Evolutionary conservation across 2,329 filamentous ascomycete species (phyloP), one percentile per base, ranked within the genome.

Genomic region (Fusarium palustre): DNA sequence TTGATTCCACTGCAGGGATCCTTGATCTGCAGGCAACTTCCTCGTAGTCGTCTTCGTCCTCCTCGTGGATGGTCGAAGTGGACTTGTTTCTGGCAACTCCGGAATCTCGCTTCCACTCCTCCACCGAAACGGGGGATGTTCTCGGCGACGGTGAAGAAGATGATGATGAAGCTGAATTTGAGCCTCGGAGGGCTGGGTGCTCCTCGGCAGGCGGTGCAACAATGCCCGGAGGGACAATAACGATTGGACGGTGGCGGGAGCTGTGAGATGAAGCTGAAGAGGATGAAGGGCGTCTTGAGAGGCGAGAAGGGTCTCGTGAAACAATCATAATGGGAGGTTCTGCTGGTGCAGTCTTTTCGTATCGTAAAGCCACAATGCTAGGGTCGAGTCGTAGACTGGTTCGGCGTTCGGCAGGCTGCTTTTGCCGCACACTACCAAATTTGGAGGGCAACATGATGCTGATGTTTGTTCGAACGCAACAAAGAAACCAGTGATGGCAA

Each of bases 331-430:
- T 86, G 36, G 88, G 88, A 62, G 85, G 85, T 76, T 86, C 84
- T 48, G 85, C 85, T 71, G 86, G 83, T 52, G 84, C 79, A 36
- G 86, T 87, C 77, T 89, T 84, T 74, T 90, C 88, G 79, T 90
- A 90, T 60, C 86, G 85, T 57, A 90, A 74, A 48, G 83, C 84
- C 61, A 89, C 81, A 70, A 89, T 76, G 68, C 77, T 79, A 42
- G 81, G 78, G 70, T 87, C 85, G 73, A 85, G 83, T 63, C 82
- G 80, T 72, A 86, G 78, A 34, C 75, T 75, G 20, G 73, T 64
- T 62, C 71, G 76, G 43, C 71, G 71, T 64, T 78, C 74, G 59
- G 77, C 69, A 22, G 82, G 76, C 68, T 76, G 78, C 73, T 76
- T 83, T 68, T 80, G 77, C 69, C 84, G 82, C 74, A 81, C 76